Conservation (phyloP, 2,329 filamentous ascomycete genomes). For the Stromatinia cepivora region DNA sequence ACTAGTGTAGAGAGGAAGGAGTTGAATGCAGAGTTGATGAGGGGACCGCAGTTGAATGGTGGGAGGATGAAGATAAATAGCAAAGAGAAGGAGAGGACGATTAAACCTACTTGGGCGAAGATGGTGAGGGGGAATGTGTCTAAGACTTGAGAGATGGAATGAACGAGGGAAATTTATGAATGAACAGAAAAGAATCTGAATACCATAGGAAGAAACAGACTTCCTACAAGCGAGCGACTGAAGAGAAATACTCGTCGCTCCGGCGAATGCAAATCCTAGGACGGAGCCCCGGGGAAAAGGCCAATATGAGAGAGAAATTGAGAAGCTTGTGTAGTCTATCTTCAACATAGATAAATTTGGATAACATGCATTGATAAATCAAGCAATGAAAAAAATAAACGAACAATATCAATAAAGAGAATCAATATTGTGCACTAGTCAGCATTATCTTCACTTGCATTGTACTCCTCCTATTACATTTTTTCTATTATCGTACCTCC, state of each 20-base stretch:
- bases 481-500: too few species aligned
- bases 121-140: constrained; percentile 11
- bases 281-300: too few species aligned
- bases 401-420: too few species aligned
- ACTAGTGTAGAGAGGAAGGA: background rate
- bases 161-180: background rate
- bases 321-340: too few species aligned
- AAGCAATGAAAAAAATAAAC: too few species aligned
- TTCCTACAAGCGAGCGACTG: background rate
- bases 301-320: too few species aligned
- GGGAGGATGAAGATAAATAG: background rate
- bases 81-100: constrained; percentile 8
- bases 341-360: too few species aligned
- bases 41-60: background rate
- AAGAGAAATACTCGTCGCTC: background rate
- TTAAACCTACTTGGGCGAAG: constrained; percentile 25
- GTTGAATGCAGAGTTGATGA: background rate
- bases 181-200: background rate
- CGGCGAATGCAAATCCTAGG: background rate
- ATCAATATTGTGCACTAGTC: too few species aligned
- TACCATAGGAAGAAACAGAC: background rate
- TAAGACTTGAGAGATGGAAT: background rate
- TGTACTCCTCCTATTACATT: too few species aligned
- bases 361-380: too few species aligned
- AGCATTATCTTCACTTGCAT: too few species aligned